These are phyloP conservation scores for Hypoxylon fragiforme DNA, from an alignment of 495 filamentous ascomycete genomes.

Conservation along the genomic window DNA sequence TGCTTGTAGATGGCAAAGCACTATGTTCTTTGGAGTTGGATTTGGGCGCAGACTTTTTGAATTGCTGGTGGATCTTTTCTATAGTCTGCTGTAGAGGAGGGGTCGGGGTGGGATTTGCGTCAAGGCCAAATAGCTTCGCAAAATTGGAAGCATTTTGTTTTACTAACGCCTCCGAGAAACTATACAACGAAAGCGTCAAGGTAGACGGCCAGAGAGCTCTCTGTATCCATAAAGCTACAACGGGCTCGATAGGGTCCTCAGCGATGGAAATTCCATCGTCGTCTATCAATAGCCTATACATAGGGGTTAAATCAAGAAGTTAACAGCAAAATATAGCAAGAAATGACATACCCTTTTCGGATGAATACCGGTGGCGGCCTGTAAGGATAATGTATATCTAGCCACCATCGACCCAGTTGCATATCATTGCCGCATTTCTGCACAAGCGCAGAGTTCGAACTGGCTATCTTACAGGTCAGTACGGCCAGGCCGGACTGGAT, in stretches of 20 bases:
- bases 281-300: conserved; percentile 38
- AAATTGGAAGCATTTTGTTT: conserved; percentile 35
- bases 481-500: conserved; percentile 44
- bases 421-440: conserved; percentile 28
- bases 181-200: conserved; percentile 40
- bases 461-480: conserved; percentile 21
- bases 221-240: conserved; percentile 31
- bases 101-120: conserved; percentile 4
- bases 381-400: conserved; percentile 46
- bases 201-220: conserved; percentile 43
- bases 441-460: conserved; percentile 10
- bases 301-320: conserved; percentile 18
- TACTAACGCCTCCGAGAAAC: conserved; percentile 36
- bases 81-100: conserved; percentile 29
- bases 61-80: conserved; percentile 35
- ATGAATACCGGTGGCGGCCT: conserved; percentile 47
- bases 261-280: conserved; percentile 38
- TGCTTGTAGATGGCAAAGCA: conserved; percentile 18
- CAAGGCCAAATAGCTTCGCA: conserved; percentile 41
- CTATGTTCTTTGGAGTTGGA: conserved; percentile 10
- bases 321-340: background rate
- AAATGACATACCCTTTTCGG: conserved; percentile 41
- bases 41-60: conserved; percentile 36
- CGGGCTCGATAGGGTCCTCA: conserved; percentile 36
- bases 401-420: conserved; percentile 37